These are phyloP conservation scores for Albugo candida DNA, from an alignment of 352 stramenopile genomes.

Conservation along the genomic window DNA sequence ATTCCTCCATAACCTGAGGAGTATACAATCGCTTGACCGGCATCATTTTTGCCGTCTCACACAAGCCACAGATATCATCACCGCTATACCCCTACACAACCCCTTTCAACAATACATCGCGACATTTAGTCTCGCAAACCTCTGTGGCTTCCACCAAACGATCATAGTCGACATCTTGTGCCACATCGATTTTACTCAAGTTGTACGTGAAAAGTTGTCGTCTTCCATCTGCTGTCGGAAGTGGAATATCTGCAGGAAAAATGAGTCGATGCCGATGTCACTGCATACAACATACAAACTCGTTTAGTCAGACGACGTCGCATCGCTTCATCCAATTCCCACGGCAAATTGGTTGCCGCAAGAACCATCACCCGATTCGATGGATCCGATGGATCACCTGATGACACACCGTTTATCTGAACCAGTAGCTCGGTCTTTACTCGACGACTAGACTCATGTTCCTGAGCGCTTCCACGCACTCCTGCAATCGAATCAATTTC, in stretches of 20 bases:
- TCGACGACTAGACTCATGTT: slow-evolving; percentile 68
- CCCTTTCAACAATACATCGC: background rate
- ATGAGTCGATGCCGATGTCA: slow-evolving; percentile 14
- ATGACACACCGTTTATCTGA: slow-evolving; percentile 91
- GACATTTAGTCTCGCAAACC: slow-evolving; percentile 7
- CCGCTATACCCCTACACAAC: slow-evolving; percentile 14
- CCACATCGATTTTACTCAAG: slow-evolving; percentile 52
- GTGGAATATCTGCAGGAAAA: slow-evolving; percentile 18
- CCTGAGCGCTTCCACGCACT: slow-evolving; percentile 40
- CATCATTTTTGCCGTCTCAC: slow-evolving; percentile 30
- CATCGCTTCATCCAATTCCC: slow-evolving; percentile 93
- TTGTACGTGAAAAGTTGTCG: slow-evolving; percentile 62
- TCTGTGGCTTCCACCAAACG: slow-evolving; percentile 46
- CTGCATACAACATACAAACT: slow-evolving; percentile 40
- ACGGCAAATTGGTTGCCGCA: slow-evolving; percentile 91
- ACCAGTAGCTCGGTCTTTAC: slow-evolving; percentile 96
- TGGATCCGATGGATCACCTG: slow-evolving; percentile 16
- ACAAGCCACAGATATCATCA: slow-evolving; percentile 24
- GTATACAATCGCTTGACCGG: slow-evolving; percentile 24
- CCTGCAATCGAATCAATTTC: slow-evolving; percentile 92
- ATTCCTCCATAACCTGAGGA: slow-evolving; percentile 21
- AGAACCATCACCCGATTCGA: slow-evolving; percentile 79
- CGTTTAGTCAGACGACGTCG: slow-evolving; percentile 89
- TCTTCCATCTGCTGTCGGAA: slow-evolving; percentile 20
- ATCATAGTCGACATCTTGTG: slow-evolving; percentile 56